Conservation (phyloP, 2,329 filamentous ascomycete species). For the Cryphonectria parasitica region DNA sequence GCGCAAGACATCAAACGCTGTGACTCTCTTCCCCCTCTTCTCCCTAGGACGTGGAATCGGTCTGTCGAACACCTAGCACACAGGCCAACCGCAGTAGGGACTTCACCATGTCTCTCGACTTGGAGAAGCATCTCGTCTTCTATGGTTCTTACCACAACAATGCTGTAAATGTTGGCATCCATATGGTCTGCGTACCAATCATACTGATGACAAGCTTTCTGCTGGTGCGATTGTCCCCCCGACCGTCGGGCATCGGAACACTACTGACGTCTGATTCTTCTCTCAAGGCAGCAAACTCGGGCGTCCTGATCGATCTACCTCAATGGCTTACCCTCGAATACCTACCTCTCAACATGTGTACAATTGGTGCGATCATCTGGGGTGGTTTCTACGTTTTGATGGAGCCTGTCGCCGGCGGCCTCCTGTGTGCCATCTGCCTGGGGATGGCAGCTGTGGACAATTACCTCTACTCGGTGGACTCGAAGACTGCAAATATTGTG, state of each 20-base stretch:
- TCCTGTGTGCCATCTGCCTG: conserved; percentile 77
- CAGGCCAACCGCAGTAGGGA: neutral
- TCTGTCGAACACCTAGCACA: no score
- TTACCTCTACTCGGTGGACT: conserved; percentile 66
- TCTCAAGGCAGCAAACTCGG: conserved; percentile 62
- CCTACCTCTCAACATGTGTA: conserved; percentile 68
- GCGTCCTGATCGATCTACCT: conserved; percentile 66
- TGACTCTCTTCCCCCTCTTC: neutral
- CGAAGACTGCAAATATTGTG: conserved; percentile 53
- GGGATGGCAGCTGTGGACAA: conserved; percentile 76
- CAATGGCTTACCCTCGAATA: conserved; percentile 70
- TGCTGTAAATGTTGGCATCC: conserved; percentile 75
- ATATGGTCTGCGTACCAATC: conserved; percentile 78
- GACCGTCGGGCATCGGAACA: neutral
- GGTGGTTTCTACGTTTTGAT: conserved; percentile 84
- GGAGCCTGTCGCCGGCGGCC: conserved; percentile 86
- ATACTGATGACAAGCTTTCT: conserved; percentile 73
- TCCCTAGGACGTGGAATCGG: neutral
- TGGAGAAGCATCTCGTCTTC: conserved; percentile 82
- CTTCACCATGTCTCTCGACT: conserved; percentile 66
- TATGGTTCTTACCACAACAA: conserved; percentile 86
- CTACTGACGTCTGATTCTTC: conserved; percentile 7
- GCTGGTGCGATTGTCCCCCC: conserved; percentile 58
- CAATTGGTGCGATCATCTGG: conserved; percentile 69
- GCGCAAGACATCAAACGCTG: neutral